These are phyloP conservation scores for Tulasnella sp. DNA, from an alignment of 768 basidiomycete species.

Conservation along the genomic window DNA sequence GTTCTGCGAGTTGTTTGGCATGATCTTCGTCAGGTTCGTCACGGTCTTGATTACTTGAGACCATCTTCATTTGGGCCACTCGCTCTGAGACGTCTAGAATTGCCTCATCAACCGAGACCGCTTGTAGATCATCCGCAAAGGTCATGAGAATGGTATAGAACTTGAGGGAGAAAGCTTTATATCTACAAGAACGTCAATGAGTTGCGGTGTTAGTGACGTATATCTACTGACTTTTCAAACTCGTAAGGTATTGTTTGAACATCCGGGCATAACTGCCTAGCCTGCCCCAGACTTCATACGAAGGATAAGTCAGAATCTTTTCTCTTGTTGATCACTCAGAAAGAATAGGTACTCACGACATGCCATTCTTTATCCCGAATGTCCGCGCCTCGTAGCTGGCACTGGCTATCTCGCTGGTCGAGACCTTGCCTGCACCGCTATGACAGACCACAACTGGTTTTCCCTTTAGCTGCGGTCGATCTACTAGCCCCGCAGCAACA, in stretches of 20 bases:
- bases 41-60: slow-evolving; percentile 17
- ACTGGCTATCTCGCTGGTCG: slow-evolving; percentile 91
- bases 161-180: slow-evolving; percentile 68
- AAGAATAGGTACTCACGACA: slow-evolving; percentile 50
- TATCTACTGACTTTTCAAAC: slow-evolving; percentile 55
- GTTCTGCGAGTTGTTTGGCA: slow-evolving; percentile 69
- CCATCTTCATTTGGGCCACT: slow-evolving; percentile 26
- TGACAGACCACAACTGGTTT: slow-evolving; percentile 94
- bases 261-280: slow-evolving; percentile 59
- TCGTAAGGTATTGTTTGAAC: slow-evolving; percentile 83
- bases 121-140: slow-evolving; percentile 83
- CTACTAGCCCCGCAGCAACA: slow-evolving; percentile 78
- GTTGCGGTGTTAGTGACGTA: not conserved
- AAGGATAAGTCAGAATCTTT: slow-evolving; percentile 9
- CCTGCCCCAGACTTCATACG: slow-evolving; percentile 59
- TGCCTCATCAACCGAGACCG: slow-evolving; percentile 94
- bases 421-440: slow-evolving; percentile 59
- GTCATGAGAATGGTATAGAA: slow-evolving; percentile 92
- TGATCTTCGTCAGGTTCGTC: slow-evolving; percentile 32
- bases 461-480: slow-evolving; percentile 68
- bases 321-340: not conserved
- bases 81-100: slow-evolving; percentile 73
- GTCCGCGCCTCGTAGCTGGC: slow-evolving; percentile 86
- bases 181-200: slow-evolving; percentile 35
- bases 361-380: slow-evolving; percentile 85